Evolutionary conservation across 805 yeast genomes (phyloP).

Genomic region (Wickerhamiella occidentalis): DNA sequence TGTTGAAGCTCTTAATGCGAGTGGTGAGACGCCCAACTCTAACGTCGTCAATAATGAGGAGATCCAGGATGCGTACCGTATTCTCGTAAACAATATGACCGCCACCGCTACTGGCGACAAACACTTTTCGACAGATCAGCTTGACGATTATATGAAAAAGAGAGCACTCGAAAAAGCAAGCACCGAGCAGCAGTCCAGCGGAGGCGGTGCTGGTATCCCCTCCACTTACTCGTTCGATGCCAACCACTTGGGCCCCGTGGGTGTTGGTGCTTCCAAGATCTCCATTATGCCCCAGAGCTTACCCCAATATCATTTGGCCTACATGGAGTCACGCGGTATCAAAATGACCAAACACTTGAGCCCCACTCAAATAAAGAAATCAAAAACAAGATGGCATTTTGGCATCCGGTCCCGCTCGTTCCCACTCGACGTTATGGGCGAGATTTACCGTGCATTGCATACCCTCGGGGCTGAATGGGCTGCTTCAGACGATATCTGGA

Average conservation of each 20-base stretch:
- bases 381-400: conserved; percentile 96
- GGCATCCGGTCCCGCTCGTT: conserved; percentile 93
- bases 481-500: conserved; percentile 90
- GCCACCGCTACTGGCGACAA: conserved; percentile 12
- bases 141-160: conserved; percentile 13
- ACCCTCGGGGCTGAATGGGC: conserved; percentile 98
- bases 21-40: conserved; percentile 21
- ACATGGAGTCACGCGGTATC: conserved; percentile 54
- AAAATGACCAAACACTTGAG: conserved; percentile 34
- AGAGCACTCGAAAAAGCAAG: conserved; percentile 11
- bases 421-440: conserved; percentile 98
- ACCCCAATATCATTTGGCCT: conserved; percentile 89
- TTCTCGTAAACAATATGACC: conserved; percentile 59
- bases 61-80: conserved; percentile 70
- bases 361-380: conserved; percentile 55
- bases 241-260: conserved; percentile 27
- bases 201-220: conserved; percentile 23
- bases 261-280: conserved; percentile 47
- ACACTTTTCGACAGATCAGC: conserved; percentile 9
- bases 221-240: conserved; percentile 31
- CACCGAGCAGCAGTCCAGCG: conserved; percentile 9
- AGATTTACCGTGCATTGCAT: conserved; percentile 85
- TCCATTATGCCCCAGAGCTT: conserved; percentile 88
- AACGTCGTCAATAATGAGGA: conserved; percentile 36
- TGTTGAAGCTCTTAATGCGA: conserved; percentile 45